Evolutionary conservation across 768 basidiomycete species (phyloP), one percentile per base, ranked within the genome.

Genomic region (Phylloporus scabripes): DNA sequence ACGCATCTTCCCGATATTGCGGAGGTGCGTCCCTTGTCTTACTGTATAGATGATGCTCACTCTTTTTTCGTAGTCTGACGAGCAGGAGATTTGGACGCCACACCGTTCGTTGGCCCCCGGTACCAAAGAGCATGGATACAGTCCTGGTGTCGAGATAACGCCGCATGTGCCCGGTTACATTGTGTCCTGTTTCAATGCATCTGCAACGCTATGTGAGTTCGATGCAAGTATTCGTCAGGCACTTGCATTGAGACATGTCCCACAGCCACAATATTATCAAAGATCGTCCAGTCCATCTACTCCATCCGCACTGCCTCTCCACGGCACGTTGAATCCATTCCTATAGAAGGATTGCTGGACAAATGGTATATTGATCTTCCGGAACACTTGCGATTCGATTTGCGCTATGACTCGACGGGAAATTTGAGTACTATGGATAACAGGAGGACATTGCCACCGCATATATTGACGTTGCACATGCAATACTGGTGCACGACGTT

Each of bases 401-500:
- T 77, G 21, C 75, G 73, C 14, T 60, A 66, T 39, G 65, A 64
- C 24, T 67, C 73, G 12, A 61, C 64, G 49, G 78, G 62, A 11
- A 62, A 56, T 31, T 50, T 54, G 48, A 51, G 45, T 17, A 38
- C 50, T 24, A 51, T 44, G 17, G 37, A 36, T 4, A 40, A 21
- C 68, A 62, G 65, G 66, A 17, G 66, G 14, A 62, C 72, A 17
- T 78, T 78, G 6, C 75, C 75, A 2, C 85, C 87, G 4, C 82
- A 87, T 55, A 68, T 87, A 21, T 67, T 90, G 48, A 85, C 83
- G 34, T 69, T 91, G 43, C 87, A 90, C 60, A 85, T 90, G 86
- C 84, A 87, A 59, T 90, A 89, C 60, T 91, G 88, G 88, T 87
- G 85, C 60, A 79, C 85, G 10, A 80, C 83, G 20, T 62, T 91